phyloP scores from a whole-genome alignment of 2,329 filamentous ascomycete genomes.

The Bipolaris oryzae region DNA sequence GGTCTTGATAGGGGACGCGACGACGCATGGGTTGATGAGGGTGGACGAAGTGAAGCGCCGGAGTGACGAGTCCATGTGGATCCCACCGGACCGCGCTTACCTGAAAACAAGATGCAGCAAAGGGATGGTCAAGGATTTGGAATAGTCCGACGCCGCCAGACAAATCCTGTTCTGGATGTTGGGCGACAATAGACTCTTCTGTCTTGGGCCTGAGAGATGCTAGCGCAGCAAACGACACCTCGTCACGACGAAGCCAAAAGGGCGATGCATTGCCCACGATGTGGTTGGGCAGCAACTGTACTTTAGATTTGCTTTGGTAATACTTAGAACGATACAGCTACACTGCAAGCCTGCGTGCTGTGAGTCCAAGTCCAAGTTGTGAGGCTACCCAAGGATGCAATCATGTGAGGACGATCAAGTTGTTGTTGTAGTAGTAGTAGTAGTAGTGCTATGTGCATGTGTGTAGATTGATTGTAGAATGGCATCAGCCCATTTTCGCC shows the following conservation, averaged over 20 bases:
- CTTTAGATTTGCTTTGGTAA: constrained; percentile 22
- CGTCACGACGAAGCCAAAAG: constrained; percentile 23
- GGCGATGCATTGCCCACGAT: constrained; percentile 15
- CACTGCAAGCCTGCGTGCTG: constrained; percentile 15
- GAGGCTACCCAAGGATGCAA: constrained; percentile 1
- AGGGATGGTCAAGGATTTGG: constrained; percentile 18
- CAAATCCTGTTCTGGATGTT: constrained; percentile 16
- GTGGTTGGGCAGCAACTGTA: constrained; percentile 34
- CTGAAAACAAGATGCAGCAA: constrained; percentile 20
- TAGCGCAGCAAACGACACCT: constrained; percentile 26
- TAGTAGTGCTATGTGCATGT: not conserved
- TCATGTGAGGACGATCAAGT: constrained; percentile 5
- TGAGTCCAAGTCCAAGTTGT: not conserved
- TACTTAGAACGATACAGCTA: constrained; percentile 24
- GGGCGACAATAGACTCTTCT: constrained; percentile 26
- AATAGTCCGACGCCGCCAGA: constrained; percentile 16
- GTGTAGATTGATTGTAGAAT: constrained; percentile 1
- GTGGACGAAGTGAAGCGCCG: constrained; percentile 21
- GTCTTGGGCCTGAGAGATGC: constrained; percentile 21
- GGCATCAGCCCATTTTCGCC: constrained; percentile 10
- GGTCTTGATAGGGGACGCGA: constrained; percentile 26
- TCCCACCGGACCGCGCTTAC: constrained; percentile 24
- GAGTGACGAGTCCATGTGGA: constrained; percentile 28
- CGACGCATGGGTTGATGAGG: constrained; percentile 34
- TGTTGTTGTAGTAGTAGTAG: no score